These are phyloP conservation scores for Fraxinus latifolia DNA, from an alignment of 305 asterid species.

Conservation along the genomic window DNA sequence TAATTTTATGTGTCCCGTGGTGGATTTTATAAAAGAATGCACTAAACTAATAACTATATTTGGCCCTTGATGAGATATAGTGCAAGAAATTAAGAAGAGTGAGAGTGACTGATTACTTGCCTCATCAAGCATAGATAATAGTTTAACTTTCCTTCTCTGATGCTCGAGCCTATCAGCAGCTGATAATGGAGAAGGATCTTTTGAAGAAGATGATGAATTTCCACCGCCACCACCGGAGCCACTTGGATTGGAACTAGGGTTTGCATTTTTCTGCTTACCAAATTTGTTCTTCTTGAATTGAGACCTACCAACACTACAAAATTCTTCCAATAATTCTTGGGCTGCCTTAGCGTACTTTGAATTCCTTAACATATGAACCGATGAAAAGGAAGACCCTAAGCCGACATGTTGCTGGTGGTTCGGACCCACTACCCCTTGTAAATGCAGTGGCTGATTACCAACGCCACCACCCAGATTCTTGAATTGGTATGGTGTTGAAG, in stretches of 20 bases:
- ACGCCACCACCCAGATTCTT: conserved; percentile 34
- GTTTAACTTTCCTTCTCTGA: conserved; percentile 49
- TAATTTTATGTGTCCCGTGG: conserved; percentile 28
- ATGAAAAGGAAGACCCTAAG: conserved; percentile 46
- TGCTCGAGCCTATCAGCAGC: conserved; percentile 38
- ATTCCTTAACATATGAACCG: conserved; percentile 57
- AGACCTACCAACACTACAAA: conserved; percentile 86
- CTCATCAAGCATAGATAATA: conserved; percentile 78
- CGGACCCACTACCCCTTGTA: conserved; percentile 30
- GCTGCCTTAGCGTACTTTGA: conserved; percentile 84
- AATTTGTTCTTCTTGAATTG: conserved; percentile 60
- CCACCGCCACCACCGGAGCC: conserved; percentile 24
- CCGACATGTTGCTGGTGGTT: conserved; percentile 48
- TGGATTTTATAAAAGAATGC: not conserved
- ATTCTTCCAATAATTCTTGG: conserved; percentile 81
- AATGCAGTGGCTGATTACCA: conserved; percentile 24
- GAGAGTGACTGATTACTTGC: conserved; percentile 45
- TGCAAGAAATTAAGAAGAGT: not conserved
- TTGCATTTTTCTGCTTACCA: conserved; percentile 31
- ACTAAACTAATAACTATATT: conserved; percentile 36
- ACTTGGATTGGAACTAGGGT: conserved; percentile 44
- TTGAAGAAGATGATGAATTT: conserved; percentile 14
- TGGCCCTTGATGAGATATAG: conserved; percentile 23
- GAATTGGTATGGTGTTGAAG: conserved; percentile 34
- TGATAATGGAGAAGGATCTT: conserved; percentile 36